Conservation (phyloP, 2,329 filamentous ascomycete species). For the Colletotrichum viniferum region DNA sequence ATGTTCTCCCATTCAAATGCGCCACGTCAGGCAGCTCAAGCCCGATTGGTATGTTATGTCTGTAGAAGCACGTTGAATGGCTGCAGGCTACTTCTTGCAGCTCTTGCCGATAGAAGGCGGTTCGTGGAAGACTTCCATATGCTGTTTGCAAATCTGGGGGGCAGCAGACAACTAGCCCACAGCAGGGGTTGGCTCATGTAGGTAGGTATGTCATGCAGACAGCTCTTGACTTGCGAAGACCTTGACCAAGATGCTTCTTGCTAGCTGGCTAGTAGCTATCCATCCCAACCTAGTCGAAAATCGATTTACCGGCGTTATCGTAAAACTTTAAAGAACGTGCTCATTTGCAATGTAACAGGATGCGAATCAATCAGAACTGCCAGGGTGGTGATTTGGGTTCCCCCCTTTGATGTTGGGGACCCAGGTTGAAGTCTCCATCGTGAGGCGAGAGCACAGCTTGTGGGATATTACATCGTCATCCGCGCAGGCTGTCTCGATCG, state of each 20-base stretch:
- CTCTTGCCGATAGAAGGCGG: not conserved
- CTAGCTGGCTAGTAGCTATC: not conserved
- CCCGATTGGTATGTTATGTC: not conserved
- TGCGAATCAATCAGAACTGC: not conserved
- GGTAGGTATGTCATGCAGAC: conserved; percentile 20
- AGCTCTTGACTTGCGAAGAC: not conserved
- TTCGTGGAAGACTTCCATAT: not conserved
- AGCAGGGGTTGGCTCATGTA: conserved; percentile 14
- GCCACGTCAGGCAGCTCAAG: not conserved
- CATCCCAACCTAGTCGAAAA: not conserved
- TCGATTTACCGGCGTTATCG: not conserved
- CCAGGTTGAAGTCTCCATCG: not conserved
- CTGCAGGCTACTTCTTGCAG: not conserved
- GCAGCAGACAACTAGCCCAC: not conserved
- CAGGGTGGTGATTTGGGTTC: not conserved
- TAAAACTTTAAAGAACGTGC: not conserved
- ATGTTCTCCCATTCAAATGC: not conserved
- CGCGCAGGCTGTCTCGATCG: not conserved
- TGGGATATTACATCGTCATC: not conserved
- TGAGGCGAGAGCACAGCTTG: not conserved
- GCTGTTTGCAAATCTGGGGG: not conserved
- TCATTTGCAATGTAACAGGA: not conserved
- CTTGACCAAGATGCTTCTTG: not conserved
- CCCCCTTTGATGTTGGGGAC: not conserved
- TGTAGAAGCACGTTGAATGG: not conserved